Percentiles rank a stretch among this genome's conserved stretches.
Conservation (phyloP, 306 rosid genomes). For the Sesbania bispinosa region DNA sequence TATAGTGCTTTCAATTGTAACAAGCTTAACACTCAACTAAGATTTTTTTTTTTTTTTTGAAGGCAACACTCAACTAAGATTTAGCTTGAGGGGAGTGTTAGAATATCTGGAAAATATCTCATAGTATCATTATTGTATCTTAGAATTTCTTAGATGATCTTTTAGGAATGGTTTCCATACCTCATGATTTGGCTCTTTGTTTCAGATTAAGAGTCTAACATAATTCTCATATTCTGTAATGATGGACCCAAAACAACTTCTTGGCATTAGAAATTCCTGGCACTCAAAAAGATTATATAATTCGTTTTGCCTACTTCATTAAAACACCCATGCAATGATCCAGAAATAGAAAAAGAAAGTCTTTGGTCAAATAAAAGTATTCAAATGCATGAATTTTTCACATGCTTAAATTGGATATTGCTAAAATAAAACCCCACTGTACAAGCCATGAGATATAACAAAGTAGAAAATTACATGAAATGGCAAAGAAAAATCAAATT, state of each 20-base stretch:
- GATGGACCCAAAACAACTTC: neutral
- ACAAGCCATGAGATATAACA: too few relatives aligned
- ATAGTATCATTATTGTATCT: neutral
- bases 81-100: neutral
- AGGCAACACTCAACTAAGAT: too few relatives aligned
- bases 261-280: neutral
- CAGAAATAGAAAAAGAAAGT: neutral
- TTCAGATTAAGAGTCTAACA: neutral
- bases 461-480: too few relatives aligned
- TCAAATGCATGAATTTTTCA: neutral
- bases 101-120: neutral
- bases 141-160: neutral
- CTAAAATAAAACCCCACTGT: too few relatives aligned
- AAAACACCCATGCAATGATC: neutral
- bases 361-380: neutral
- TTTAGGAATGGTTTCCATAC: neutral
- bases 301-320: neutral
- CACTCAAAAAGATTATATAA: neutral
- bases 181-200: neutral
- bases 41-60: too few relatives aligned
- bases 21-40: neutral
- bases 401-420: neutral
- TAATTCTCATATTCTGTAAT: neutral
- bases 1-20: too few relatives aligned
- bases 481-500: too few relatives aligned